Percentiles rank a stretch among this genome's conserved stretches.
Evolutionary conservation across 805 yeast species (phyloP).

Genomic region (Yamadazyma tumulicola): DNA sequence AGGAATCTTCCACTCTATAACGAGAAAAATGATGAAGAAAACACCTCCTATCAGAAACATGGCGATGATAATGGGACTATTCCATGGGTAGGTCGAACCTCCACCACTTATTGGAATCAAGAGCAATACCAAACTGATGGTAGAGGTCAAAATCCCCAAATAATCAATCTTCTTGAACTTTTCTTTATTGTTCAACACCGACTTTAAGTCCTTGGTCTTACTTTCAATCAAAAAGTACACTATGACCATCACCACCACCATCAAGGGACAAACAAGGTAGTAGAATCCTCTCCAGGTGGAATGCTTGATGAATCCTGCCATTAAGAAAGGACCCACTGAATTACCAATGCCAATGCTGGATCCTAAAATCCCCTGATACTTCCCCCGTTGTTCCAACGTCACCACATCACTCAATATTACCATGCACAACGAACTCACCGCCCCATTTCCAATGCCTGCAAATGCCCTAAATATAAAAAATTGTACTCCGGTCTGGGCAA

Average conservation of each 20-base stretch:
- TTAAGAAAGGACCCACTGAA: conserved; percentile 53
- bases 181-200: conserved; percentile 28
- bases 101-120: conserved; percentile 60
- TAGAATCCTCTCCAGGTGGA: conserved; percentile 55
- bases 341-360: conserved; percentile 49
- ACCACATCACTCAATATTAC: conserved; percentile 53
- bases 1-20: conserved; percentile 50
- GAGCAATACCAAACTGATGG: conserved; percentile 48
- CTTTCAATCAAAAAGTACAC: conserved; percentile 36
- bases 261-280: conserved; percentile 44
- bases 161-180: conserved; percentile 50
- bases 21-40: conserved; percentile 37
- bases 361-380: conserved; percentile 56
- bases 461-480: conserved; percentile 51
- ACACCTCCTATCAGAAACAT: conserved; percentile 34
- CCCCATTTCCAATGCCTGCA: conserved; percentile 57
- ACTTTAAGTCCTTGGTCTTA: conserved; percentile 20
- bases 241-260: conserved; percentile 26
- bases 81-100: conserved; percentile 57
- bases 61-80: conserved; percentile 34
- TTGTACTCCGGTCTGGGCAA: conserved; percentile 46
- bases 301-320: conserved; percentile 45
- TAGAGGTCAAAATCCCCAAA: conserved; percentile 46
- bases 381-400: conserved; percentile 51
- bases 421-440: conserved; percentile 48